Evolutionary conservation across 1,284 basidiomycete genomes (phyloP), one percentile per base, ranked within the genome.

Genomic region (Tausonia pullulans): DNA sequence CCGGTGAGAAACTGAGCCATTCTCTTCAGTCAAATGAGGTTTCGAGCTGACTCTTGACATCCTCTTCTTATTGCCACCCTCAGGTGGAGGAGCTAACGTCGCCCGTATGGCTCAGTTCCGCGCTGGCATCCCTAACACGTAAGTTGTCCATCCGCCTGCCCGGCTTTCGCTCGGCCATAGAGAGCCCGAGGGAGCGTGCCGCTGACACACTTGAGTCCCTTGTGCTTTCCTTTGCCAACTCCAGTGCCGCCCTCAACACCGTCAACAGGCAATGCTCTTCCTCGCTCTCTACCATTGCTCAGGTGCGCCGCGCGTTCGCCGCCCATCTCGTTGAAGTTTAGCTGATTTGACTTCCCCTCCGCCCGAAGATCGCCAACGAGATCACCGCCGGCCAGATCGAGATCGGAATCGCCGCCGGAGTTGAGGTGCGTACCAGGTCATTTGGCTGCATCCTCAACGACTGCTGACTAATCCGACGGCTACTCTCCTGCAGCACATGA

Each of bases 181-280:
- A 11, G 45, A 49, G 4, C 9, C 46, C n/a, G n/a, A 9, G 10
- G 39, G 41, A 49, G 45, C 8, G 5, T 14, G 48, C 16, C 7
- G 44, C n/a, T 40, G 45, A 54, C 52, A 27, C 8, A 57, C 44
- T 41, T 4, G 27, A 14, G 7, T 16, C 55, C 27, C 14, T 64
- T 64, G 5, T 16, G 4, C 45, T 48, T 58, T 66, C 16, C 10
- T 11, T 39, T 43, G 50, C 53, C 63, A 63, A 61, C 61, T 58
- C 57, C 57, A 76, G 75, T 8, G 79, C 85, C 3, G 78, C 89
- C 39, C 77, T 98, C 76, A 87, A 88, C 79, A 95, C 94, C 13
- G 81, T 97, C 69, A 98, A 98, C 81, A 81, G 95, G 64, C 92
- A 95, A 75, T 98, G 95, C 78, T 95, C 92, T 1, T 92, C 88